Evolutionary conservation across 2,329 filamentous ascomycete species (phyloP), one percentile per base, ranked within the genome.

Genomic region (Orbilia quercus): DNA sequence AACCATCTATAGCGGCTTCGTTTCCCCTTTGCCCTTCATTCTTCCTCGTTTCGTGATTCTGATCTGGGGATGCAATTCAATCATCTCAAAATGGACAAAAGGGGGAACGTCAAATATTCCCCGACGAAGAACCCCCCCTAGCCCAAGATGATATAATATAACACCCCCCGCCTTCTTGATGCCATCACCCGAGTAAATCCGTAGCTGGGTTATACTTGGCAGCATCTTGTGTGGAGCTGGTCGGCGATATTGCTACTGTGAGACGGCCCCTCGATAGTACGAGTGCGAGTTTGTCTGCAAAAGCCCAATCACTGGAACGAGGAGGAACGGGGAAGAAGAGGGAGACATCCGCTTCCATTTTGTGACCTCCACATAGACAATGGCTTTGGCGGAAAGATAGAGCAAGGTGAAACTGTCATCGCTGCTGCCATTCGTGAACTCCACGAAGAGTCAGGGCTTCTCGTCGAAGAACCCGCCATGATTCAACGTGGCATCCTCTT

Each of bases 331-430:
- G n/a, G n/a, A n/a, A 36, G 50, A 48, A 58, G 48, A 51, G 58
- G 57, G 66, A 59, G 36, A 59, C 58, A 14, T 38, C 58, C 51
- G 50, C 42, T 63, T 58, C 22, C n/a, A 7, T 42, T 63, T 57
- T 57, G 12, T 23, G 55, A 31, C 44, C 36, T 34, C 23, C n/a
- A 58, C 60, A 60, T 34, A 77, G 76, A 76, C 47, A 78, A 78
- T 70, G 77, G 77, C 48, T 78, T 77, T 45, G 77, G 77, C 51
- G 77, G 77, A 54, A 78, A 78, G 64, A 71, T 78, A 45, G 77
- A 78, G 40, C 66, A 57, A 25, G 63, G 64, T 25, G 76, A 77
- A 74, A 77, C 76, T 16, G 71, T 77, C 47, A 48, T 70, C 31
- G 76, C 71, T 50, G 76, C 75, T 50, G 76, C 76, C 48, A 64